phyloP scores from a whole-genome alignment of 169 alveolate genomes.

The Perkinsus olseni region DNA sequence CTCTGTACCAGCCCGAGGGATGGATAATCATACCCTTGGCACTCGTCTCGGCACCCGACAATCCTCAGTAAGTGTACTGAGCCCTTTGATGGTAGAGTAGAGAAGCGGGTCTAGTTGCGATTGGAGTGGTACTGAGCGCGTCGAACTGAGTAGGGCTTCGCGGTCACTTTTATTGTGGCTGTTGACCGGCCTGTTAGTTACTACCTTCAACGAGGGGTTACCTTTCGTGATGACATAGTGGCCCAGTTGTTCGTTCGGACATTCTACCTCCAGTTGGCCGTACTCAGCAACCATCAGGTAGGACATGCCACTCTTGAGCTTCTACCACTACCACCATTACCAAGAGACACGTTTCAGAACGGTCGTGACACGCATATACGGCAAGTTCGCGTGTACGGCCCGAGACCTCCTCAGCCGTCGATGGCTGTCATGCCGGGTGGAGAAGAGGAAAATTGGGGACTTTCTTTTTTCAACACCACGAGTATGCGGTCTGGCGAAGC shows the following conservation, averaged over 20 bases:
- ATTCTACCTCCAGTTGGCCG: constrained; percentile 38
- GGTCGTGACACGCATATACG: constrained; percentile 56
- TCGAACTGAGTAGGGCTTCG: no score
- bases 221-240: neutral
- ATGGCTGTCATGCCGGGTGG: neutral
- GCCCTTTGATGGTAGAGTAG: no score
- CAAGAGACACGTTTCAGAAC: constrained; percentile 19
- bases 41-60: neutral
- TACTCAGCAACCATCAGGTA: constrained; percentile 32
- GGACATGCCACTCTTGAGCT: no score
- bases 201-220: neutral
- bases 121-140: no score
- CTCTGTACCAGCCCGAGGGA: constrained; percentile 28
- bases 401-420: constrained; percentile 12
- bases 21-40: constrained; percentile 18
- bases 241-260: constrained; percentile 29
- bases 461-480: neutral
- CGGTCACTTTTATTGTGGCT: neutral
- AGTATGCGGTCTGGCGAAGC: neutral
- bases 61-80: neutral
- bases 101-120: no score
- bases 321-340: neutral
- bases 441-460: neutral
- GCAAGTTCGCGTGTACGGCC: constrained; percentile 42
- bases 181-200: neutral